A percentile compares a stretch with the other conserved stretches of the same genome.
Evolutionary conservation across 257 asterid species (phyloP).

Genomic region (Solanum bulbocastanum): DNA sequence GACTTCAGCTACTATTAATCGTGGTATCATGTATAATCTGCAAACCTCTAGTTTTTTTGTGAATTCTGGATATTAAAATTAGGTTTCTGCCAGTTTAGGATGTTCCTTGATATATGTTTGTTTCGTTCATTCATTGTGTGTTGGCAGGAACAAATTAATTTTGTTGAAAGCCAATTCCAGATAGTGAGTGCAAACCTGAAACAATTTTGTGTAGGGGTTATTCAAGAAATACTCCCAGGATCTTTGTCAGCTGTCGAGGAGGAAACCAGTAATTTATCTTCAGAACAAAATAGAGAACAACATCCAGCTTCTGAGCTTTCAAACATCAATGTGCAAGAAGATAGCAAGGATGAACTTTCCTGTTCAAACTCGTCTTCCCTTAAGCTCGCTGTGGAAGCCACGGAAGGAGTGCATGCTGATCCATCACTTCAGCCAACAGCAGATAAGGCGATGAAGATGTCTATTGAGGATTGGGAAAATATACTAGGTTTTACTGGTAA

Average conservation of each 20-base stretch:
- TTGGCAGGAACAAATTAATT: conserved; percentile 5
- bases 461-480: neutral
- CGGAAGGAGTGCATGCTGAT: neutral
- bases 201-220: conserved; percentile 12
- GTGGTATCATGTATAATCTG: neutral
- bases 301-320: neutral
- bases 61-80: neutral
- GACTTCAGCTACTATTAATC: neutral
- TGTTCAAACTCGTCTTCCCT: neutral
- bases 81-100: neutral
- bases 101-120: neutral
- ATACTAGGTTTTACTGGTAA: neutral
- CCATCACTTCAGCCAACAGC: neutral
- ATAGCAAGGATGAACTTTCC: neutral
- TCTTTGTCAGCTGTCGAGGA: neutral
- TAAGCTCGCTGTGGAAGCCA: neutral
- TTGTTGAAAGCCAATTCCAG: conserved; percentile 12
- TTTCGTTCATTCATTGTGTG: neutral
- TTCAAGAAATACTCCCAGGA: conserved; percentile 14
- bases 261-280: neutral
- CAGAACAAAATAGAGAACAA: neutral
- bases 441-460: neutral
- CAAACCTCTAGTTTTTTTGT: neutral
- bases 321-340: neutral
- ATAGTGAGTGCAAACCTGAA: conserved; percentile 9